A percentile compares a stretch with the other conserved stretches of the same genome.
These are phyloP conservation scores for Somion occarium DNA, from an alignment of 1,284 basidiomycete genomes.

Conservation along the genomic window DNA sequence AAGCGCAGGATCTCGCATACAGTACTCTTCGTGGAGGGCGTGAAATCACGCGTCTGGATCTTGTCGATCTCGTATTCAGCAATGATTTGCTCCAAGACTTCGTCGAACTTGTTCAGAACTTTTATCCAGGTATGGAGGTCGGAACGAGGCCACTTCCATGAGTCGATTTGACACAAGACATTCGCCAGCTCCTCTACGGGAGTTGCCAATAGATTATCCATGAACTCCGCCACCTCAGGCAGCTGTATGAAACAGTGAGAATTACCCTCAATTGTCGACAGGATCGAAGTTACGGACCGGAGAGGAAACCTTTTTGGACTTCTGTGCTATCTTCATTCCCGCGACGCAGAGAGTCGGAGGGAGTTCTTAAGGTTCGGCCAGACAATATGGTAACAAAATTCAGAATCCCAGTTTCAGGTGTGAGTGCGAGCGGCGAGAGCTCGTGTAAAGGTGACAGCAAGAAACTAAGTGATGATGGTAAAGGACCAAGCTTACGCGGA, in stretches of 20 bases:
- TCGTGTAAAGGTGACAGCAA: constrained; percentile 1
- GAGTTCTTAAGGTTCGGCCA: background rate
- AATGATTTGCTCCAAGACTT: constrained; percentile 80
- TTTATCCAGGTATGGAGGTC: constrained; percentile 97
- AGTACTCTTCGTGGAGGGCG: constrained; percentile 70
- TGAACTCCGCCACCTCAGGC: constrained; percentile 72
- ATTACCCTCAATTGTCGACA: constrained; percentile 9
- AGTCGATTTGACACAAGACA: constrained; percentile 60
- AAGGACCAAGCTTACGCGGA: constrained; percentile 8
- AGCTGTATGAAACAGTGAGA: constrained; percentile 40
- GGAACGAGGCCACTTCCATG: constrained; percentile 94
- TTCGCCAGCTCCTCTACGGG: constrained; percentile 62
- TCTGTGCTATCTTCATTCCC: constrained; percentile 79
- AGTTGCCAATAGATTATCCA: constrained; percentile 60
- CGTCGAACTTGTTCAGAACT: constrained; percentile 94
- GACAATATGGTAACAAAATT: background rate
- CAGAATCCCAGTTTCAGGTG: background rate
- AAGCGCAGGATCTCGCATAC: constrained; percentile 85
- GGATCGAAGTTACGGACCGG: constrained; percentile 45
- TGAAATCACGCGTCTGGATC: constrained; percentile 80
- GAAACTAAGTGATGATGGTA: too few relatives aligned
- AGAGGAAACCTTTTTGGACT: constrained; percentile 69
- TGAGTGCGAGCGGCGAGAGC: background rate
- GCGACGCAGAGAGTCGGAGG: constrained; percentile 40
- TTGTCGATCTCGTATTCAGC: constrained; percentile 81